These are phyloP conservation scores for Monascus ruber DNA, from an alignment of 2,329 filamentous ascomycete species.

Conservation along the genomic window DNA sequence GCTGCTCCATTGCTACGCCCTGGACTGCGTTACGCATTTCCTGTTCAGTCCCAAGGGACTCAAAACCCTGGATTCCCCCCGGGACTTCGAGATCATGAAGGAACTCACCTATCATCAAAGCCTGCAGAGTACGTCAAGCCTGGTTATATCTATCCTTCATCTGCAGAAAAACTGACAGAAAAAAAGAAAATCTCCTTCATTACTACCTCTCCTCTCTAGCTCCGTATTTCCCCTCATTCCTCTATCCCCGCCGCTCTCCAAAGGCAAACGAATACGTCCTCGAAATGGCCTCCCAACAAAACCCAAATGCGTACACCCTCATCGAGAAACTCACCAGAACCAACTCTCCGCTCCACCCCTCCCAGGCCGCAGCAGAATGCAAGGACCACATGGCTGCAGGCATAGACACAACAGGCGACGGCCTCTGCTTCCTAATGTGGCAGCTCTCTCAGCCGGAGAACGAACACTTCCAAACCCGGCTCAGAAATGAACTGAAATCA, in stretches of 20 bases:
- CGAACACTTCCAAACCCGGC: conserved; percentile 37
- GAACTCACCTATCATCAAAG: conserved; percentile 58
- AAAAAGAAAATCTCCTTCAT: conserved; percentile 46
- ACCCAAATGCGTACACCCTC: conserved; percentile 45
- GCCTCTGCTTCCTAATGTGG: conserved; percentile 60
- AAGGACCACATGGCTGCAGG: conserved; percentile 62
- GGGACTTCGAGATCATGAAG: conserved; percentile 56
- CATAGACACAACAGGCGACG: conserved; percentile 61
- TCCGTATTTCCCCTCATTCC: conserved; percentile 35
- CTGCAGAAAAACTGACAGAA: neutral
- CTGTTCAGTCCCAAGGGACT: conserved; percentile 58
- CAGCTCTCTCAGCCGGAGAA: conserved; percentile 53
- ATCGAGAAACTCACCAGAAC: conserved; percentile 48
- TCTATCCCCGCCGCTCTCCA: conserved; percentile 46
- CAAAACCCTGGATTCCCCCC: conserved; percentile 43
- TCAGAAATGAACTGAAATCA: conserved; percentile 42
- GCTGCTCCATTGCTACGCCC: conserved; percentile 54
- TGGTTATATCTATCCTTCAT: neutral
- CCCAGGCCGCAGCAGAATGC: conserved; percentile 55
- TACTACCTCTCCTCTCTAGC: conserved; percentile 47
- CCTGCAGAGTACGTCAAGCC: conserved; percentile 44
- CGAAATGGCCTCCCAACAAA: conserved; percentile 35
- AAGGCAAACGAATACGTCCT: conserved; percentile 50
- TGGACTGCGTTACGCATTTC: conserved; percentile 58
- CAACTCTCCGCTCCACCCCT: conserved; percentile 35